Conservation (phyloP, 176 grass and related monocot genomes). For the Aegilops sharonensis region DNA sequence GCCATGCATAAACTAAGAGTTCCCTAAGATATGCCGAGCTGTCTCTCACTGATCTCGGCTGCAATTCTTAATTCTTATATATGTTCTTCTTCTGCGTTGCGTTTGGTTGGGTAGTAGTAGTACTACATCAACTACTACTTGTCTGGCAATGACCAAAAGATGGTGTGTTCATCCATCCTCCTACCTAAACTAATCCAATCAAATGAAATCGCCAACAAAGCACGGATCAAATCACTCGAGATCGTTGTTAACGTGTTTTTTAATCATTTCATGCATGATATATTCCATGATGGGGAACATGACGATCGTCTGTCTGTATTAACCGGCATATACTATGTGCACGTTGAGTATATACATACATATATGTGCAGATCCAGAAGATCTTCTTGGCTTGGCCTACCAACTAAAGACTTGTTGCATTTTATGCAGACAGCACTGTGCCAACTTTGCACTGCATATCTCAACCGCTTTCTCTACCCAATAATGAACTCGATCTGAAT, state of each 20-base stretch:
- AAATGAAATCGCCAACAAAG: background rate
- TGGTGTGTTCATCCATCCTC: background rate
- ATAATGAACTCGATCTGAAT: background rate
- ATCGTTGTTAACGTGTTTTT: background rate
- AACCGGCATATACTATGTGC: background rate
- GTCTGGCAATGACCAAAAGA: background rate
- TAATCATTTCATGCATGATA: background rate
- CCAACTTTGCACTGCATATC: conserved; percentile 46
- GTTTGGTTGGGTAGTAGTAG: background rate
- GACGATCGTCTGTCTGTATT: background rate
- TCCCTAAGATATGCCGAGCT: conserved; percentile 22
- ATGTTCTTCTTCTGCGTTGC: background rate
- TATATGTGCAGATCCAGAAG: background rate
- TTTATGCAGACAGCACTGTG: conserved; percentile 39
- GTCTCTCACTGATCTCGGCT: conserved; percentile 16
- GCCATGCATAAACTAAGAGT: background rate
- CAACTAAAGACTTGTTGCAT: conserved; percentile 47
- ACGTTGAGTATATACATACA: background rate
- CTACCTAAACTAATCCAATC: background rate
- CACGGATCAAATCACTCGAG: conserved; percentile 31
- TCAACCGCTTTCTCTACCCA: conserved; percentile 38
- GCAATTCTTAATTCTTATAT: background rate
- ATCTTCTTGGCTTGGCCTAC: conserved; percentile 27
- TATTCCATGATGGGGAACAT: conserved; percentile 4
- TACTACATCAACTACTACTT: background rate